These are phyloP conservation scores for Piper betle DNA, from an alignment of 164 flowering plant species.

Conservation along the genomic window DNA sequence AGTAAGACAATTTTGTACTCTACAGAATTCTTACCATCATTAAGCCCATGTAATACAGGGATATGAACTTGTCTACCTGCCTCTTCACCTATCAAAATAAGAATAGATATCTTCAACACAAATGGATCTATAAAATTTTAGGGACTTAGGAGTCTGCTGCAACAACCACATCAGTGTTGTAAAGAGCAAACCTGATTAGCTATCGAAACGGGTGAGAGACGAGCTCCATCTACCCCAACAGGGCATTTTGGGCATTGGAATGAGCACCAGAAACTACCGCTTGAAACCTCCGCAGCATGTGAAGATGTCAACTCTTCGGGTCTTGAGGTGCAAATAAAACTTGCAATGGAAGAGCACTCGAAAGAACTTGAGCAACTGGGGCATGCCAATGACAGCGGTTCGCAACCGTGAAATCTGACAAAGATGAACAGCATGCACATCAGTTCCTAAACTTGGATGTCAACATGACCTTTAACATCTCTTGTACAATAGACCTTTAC, in stretches of 20 bases:
- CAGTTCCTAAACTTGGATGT: not conserved
- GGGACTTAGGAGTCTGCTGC: not conserved
- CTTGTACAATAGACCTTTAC: constrained; percentile 19
- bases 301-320: constrained; percentile 17
- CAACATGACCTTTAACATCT: not conserved
- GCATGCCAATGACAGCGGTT: constrained; percentile 69
- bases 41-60: constrained; percentile 57
- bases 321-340: constrained; percentile 25
- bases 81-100: constrained; percentile 57
- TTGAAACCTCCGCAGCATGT: constrained; percentile 21
- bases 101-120: not conserved
- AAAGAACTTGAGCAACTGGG: constrained; percentile 74
- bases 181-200: constrained; percentile 73
- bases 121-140: not conserved
- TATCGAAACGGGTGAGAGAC: constrained; percentile 53
- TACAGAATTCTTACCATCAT: constrained; percentile 46
- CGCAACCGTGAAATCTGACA: constrained; percentile 75
- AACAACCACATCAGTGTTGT: not conserved
- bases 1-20: no score
- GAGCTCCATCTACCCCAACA: constrained; percentile 44
- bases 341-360: constrained; percentile 62
- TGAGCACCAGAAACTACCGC: constrained; percentile 43
- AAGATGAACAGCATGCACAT: constrained; percentile 1
- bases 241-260: constrained; percentile 76
- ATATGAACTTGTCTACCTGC: constrained; percentile 70